Conservation (phyloP, 345 rosid genomes). For the Syzygium aromaticum region DNA sequence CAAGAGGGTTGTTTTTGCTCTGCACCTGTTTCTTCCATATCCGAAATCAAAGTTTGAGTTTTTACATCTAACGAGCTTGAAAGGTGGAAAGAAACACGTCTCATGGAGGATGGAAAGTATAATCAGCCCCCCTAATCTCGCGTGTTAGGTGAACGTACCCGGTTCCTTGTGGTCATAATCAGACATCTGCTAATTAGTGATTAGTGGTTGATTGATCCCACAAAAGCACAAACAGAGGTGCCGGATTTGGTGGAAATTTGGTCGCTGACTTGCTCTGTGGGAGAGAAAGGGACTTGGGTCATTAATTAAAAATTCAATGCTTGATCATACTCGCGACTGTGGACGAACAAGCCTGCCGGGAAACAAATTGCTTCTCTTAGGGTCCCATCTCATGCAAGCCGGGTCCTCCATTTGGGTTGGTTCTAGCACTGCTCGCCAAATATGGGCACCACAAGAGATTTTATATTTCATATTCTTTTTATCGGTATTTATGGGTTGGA, state of each 20-base stretch:
- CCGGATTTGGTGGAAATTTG: not conserved
- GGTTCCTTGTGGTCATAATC: not conserved
- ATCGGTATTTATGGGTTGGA: not conserved
- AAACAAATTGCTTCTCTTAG: not conserved
- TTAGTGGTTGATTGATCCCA: not conserved
- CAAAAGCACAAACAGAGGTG: not conserved
- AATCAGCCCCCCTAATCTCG: not conserved
- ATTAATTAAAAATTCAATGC: not conserved
- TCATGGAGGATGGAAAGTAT: not conserved
- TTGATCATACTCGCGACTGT: not conserved
- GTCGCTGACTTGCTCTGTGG: not conserved
- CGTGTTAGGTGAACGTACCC: not conserved
- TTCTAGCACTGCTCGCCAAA: not conserved
- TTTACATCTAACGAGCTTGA: not conserved
- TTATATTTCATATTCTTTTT: not conserved
- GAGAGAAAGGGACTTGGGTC: not conserved
- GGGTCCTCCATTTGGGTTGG: not conserved
- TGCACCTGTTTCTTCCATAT: not conserved
- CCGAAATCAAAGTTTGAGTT: not conserved
- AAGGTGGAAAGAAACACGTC: not conserved
- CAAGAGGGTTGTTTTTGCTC: not conserved
- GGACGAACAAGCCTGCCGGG: not conserved
- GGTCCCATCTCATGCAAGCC: not conserved
- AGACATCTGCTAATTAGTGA: not conserved
- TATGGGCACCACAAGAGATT: not conserved